These are phyloP conservation scores for Gaultheria prostrata DNA, from an alignment of 148 eudicot genomes.

Conservation along the genomic window DNA sequence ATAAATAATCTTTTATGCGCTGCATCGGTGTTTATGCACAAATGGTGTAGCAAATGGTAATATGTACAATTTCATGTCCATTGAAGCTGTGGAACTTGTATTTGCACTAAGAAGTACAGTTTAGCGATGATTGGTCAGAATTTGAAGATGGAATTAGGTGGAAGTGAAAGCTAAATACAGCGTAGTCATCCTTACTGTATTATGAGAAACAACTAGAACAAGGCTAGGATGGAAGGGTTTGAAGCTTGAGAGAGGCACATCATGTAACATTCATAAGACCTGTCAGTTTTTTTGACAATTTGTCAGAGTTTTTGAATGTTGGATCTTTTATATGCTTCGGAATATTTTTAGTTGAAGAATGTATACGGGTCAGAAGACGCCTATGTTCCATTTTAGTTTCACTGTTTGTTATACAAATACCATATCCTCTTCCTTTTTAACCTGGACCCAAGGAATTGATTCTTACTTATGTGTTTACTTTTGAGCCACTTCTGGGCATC, in stretches of 20 bases:
- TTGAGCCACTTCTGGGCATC: background rate
- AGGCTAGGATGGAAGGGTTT: background rate
- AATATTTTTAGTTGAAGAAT: background rate
- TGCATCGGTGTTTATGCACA: background rate
- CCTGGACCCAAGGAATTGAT: background rate
- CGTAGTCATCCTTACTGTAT: background rate
- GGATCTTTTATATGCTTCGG: background rate
- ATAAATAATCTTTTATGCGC: background rate
- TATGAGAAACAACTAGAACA: background rate
- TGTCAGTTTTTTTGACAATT: background rate
- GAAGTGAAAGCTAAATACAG: background rate
- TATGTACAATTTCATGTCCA: background rate
- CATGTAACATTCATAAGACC: background rate
- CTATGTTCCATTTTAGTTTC: background rate
- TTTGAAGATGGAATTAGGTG: background rate
- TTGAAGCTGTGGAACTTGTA: background rate
- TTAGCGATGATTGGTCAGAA: slow-evolving; percentile 2
- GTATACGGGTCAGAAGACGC: background rate
- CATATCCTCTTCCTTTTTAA: background rate
- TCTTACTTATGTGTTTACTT: background rate
- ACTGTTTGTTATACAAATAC: background rate
- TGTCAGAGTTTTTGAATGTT: background rate
- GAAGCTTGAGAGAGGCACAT: background rate
- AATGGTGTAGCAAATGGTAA: background rate
- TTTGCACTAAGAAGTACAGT: background rate